Evolutionary conservation across 2,329 filamentous ascomycete genomes (phyloP), one percentile per base, ranked within the genome.

Genomic region (Ascochyta koolunga): DNA sequence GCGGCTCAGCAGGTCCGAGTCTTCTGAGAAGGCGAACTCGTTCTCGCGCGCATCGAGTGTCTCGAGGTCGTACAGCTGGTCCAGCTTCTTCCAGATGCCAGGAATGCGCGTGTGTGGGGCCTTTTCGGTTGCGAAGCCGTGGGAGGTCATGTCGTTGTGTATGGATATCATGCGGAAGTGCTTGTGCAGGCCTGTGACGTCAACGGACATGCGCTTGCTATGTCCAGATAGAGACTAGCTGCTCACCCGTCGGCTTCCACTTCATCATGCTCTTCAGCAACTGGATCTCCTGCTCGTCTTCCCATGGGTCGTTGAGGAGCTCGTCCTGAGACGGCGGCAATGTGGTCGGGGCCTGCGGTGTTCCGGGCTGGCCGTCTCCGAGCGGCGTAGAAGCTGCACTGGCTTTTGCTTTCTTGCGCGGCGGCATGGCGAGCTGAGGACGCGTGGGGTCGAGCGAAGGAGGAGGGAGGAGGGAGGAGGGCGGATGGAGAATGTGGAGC

Each of bases 271-370:
- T 91, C 72, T 97, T 97, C 78, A 96, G 91, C 0, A 99, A 82
- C 35, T 91, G 93, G 1, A 91, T 92, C 62, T 96, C 89, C 75
- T 99, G 95, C 69, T 97, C 93, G 68, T 96, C 93, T 4, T 92
- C 97, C 95, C 95, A 99, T 22, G 88, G 85, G 61, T 93, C 90
- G 51, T 86, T 84, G 42, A 84, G 74, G 4, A 81, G 69, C 57
- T 86, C 67, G 43, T 88, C 85, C 52, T 86, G 83, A 65, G 86
- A 82, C 62, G 74, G 69, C 2, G 73, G 67, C 25, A 75, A 72
- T 15, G 75, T 21, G 10, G 67, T 67, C 3, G 72, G 63, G 22
- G 75, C 72, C 39, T 72, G 66, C 29, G 76, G 73, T 15, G 77
- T 76, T 55, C 75, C 76, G 42, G 76, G 69, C 59, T 76, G 73